Percentiles rank a stretch among this genome's conserved stretches.
Conservation (phyloP, 2,329 filamentous ascomycete species). For the Cladosporium sp. region DNA sequence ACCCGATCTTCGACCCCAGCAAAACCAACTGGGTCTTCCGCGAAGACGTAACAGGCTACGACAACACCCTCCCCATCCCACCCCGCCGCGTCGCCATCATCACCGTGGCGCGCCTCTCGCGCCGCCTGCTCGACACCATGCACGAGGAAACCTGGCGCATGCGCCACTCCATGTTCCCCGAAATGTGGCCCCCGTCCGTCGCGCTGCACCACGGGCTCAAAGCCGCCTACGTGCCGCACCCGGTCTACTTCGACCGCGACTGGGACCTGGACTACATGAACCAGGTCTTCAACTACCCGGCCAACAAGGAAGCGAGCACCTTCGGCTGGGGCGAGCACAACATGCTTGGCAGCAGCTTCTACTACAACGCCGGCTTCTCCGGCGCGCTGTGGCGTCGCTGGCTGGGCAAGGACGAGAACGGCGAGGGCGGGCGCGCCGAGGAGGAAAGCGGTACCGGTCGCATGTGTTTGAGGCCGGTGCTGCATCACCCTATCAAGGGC, state of each 20-base stretch:
- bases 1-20: constrained; percentile 73
- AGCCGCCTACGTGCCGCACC: constrained; percentile 72
- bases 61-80: constrained; percentile 50
- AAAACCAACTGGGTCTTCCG: constrained; percentile 70
- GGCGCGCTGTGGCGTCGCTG: constrained; percentile 47
- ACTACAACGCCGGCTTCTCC: constrained; percentile 48
- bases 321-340: constrained; percentile 52
- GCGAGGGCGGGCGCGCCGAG: constrained; percentile 31
- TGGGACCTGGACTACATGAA: constrained; percentile 54
- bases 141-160: constrained; percentile 70
- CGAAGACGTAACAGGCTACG: constrained; percentile 65
- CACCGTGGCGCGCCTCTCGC: constrained; percentile 70
- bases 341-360: constrained; percentile 47
- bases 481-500: constrained; percentile 48
- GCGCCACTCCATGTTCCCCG: constrained; percentile 69
- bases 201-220: constrained; percentile 75
- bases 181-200: constrained; percentile 73
- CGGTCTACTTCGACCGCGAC: constrained; percentile 72
- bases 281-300: constrained; percentile 46
- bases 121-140: constrained; percentile 69
- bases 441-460: constrained; percentile 40
- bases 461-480: constrained; percentile 42
- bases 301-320: constrained; percentile 41
- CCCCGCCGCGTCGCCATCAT: constrained; percentile 74
- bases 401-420: constrained; percentile 45